Conservation (phyloP, 2,329 filamentous ascomycete species). For the Chrysoporthe austroafricana region DNA sequence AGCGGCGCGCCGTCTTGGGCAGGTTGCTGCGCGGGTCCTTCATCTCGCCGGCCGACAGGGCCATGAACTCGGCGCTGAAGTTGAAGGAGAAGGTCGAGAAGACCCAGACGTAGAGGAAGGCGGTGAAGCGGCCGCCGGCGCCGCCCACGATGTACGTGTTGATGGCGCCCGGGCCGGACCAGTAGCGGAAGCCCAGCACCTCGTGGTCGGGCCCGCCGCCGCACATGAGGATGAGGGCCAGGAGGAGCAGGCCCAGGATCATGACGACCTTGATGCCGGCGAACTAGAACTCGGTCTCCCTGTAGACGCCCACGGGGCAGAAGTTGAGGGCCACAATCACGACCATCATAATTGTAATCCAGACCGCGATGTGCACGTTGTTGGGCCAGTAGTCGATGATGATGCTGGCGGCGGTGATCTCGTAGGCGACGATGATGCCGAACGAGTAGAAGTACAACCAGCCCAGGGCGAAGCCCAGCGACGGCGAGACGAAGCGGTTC, state of each 20-base stretch:
- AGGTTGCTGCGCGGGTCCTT: slow-evolving; percentile 30
- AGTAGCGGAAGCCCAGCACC: slow-evolving; percentile 48
- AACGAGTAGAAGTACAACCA: slow-evolving; percentile 46
- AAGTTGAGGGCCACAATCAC: slow-evolving; percentile 30
- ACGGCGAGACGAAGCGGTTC: slow-evolving; percentile 47
- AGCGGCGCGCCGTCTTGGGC: slow-evolving; percentile 30
- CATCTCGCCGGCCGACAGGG: slow-evolving; percentile 30
- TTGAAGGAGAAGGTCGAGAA: slow-evolving; percentile 24
- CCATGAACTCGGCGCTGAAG: slow-evolving; percentile 30
- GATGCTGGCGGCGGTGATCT: slow-evolving; percentile 31
- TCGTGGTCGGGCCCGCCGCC: slow-evolving; percentile 22
- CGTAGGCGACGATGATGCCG: slow-evolving; percentile 42
- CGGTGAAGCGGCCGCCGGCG: slow-evolving; percentile 45
- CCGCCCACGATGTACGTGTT: slow-evolving; percentile 45
- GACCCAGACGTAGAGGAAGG: slow-evolving; percentile 51
- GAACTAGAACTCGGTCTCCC: slow-evolving; percentile 26
- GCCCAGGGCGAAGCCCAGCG: slow-evolving; percentile 49
- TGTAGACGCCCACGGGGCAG: slow-evolving; percentile 25
- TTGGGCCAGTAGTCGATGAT: slow-evolving; percentile 33
- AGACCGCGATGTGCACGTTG: slow-evolving; percentile 29
- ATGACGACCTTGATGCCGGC: slow-evolving; percentile 23
- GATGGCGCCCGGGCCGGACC: slow-evolving; percentile 45
- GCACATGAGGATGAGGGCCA: slow-evolving; percentile 17
- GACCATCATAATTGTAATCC: slow-evolving; percentile 31
- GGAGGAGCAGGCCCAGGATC: slow-evolving; percentile 18